Evolutionary conservation across 257 asterid species (phyloP).

Genomic region (Mitragyna speciosa): DNA sequence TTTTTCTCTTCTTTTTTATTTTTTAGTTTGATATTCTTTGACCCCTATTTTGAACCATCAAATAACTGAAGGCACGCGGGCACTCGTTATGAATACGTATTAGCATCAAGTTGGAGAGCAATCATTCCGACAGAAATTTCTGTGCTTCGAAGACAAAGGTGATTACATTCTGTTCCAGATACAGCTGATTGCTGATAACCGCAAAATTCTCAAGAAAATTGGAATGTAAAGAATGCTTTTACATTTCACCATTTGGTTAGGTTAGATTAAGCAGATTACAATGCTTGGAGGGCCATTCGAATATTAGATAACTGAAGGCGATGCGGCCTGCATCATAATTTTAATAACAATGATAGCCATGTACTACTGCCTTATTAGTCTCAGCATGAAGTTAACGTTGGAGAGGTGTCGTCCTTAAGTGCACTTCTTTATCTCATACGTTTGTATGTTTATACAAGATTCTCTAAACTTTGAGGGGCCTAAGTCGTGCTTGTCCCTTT

Average conservation of each 20-base stretch:
- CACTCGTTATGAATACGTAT: not conserved
- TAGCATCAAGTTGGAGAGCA: not conserved
- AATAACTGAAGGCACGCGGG: not conserved
- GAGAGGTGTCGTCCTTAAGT: not conserved
- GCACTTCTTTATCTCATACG: not conserved
- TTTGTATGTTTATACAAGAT: not conserved
- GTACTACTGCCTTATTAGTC: not conserved
- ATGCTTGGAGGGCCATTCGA: not conserved
- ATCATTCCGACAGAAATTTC: not conserved
- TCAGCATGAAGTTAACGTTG: not conserved
- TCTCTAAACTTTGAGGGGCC: not conserved
- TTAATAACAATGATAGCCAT: not conserved
- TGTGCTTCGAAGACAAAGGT: too few relatives aligned
- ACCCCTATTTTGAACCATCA: not conserved
- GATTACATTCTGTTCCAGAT: too few relatives aligned
- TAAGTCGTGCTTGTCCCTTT: not conserved
- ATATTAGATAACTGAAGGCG: not conserved
- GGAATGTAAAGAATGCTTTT: not conserved
- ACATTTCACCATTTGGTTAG: not conserved
- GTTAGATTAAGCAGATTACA: not conserved
- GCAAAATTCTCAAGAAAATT: not conserved
- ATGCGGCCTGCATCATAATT: not conserved
- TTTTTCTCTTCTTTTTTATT: too few relatives aligned
- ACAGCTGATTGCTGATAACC: not conserved
- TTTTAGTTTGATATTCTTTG: not conserved